Conservation (phyloP, 2,329 filamentous ascomycete species). For the Calonectria multiphialidica region DNA sequence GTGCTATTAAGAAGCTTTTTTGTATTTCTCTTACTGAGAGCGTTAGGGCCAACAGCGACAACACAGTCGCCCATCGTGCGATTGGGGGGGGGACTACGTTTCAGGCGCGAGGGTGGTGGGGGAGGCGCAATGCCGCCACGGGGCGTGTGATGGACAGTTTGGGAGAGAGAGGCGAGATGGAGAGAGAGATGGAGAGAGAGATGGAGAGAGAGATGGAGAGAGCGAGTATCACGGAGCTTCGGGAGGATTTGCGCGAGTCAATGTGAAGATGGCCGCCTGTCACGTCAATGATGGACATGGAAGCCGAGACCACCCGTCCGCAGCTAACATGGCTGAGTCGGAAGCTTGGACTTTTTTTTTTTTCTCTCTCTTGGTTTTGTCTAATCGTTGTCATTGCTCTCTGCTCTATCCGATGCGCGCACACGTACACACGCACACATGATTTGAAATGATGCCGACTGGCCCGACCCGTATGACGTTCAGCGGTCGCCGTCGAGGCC, state of each 20-base stretch:
- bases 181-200: neutral
- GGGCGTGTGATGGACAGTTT: neutral
- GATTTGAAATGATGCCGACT: neutral
- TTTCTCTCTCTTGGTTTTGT: neutral
- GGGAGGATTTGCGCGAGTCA: conserved; percentile 11
- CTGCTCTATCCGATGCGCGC: neutral
- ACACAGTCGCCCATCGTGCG: neutral
- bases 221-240: neutral
- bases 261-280: neutral
- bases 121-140: neutral
- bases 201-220: neutral
- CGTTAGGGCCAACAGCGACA: conserved; percentile 18
- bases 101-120: conserved; percentile 2
- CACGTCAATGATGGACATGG: conserved; percentile 5
- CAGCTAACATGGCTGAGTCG: neutral
- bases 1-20: conserved; percentile 11
- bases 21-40: too few relatives aligned
- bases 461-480: neutral
- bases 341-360: neutral
- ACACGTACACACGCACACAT: neutral
- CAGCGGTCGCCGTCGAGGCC: conserved; percentile 1
- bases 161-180: neutral
- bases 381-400: neutral
- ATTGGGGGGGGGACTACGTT: conserved; percentile 8
- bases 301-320: conserved; percentile 1